These are phyloP conservation scores for Fagopyrum tataricum DNA, from an alignment of 148 eudicot species.

Conservation along the genomic window DNA sequence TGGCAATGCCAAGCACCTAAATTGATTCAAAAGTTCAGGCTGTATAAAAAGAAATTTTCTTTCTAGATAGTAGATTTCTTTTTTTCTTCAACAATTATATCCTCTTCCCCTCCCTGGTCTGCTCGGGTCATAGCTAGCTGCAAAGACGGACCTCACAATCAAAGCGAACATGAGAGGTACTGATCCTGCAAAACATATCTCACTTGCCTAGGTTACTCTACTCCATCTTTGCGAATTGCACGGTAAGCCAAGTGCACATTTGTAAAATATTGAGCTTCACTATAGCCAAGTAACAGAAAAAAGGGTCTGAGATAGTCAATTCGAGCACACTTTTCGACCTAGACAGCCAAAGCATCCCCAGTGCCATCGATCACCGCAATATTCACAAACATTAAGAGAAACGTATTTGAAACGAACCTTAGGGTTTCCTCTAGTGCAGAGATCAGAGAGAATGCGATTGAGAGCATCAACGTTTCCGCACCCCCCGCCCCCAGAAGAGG, in stretches of 20 bases:
- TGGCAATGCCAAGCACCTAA: not conserved
- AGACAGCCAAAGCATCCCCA: not conserved
- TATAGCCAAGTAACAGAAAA: not conserved
- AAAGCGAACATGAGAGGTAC: not conserved
- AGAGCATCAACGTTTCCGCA: conserved; percentile 65
- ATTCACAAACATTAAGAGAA: not conserved
- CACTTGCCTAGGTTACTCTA: not conserved
- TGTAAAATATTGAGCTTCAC: not conserved
- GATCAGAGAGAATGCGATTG: conserved; percentile 77
- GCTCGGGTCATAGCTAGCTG: not conserved
- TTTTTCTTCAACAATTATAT: not conserved
- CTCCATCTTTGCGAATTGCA: not conserved
- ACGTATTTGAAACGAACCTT: conserved; percentile 33
- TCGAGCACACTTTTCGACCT: not conserved
- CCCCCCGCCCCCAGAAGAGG: conserved; percentile 38
- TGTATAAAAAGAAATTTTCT: not conserved
- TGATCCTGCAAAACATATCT: not conserved
- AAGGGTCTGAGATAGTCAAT: not conserved
- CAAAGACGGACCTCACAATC: not conserved
- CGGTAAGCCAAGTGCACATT: not conserved
- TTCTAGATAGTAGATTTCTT: not conserved
- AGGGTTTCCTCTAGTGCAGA: conserved; percentile 66
- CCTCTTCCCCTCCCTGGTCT: not conserved
- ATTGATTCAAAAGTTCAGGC: not conserved
- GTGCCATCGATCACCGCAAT: not conserved